Base-by-base conservation (phyloP, 306 rosid species). In the Fagus crenata region DNA sequence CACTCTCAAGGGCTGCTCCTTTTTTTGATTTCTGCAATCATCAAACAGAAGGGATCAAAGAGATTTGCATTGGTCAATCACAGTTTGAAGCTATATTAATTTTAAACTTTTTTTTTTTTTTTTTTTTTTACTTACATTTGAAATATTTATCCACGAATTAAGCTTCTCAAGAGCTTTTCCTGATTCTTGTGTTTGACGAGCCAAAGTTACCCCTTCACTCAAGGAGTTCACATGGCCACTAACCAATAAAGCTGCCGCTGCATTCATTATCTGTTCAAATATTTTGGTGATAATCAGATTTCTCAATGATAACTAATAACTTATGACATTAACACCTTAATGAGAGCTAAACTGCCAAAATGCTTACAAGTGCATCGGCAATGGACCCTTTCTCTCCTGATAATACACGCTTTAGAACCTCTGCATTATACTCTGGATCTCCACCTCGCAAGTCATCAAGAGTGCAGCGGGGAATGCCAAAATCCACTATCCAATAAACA, bases 341-440 rank as follows among this genome's bases (percentile, higher is more conserved):
- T 41, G 54, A 69, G 71, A 77, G 65, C 18, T 12, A 49, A 72
- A 65, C 71, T 17, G 71, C 49, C 32, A 39, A 61, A 71, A 35
- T 58, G 87, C 99, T 76, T 83, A 96, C 99, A 49, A 96, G 70
- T 80, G 99, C 96, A 89, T 96, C 90, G 28, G 99, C 99, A 71
- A 88, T 71, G 49, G 88, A 79, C 75, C 99, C 93, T 61, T 74
- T 86, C 83, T 96, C 96, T 41, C 99, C 99, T 2, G 91, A 92
- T 54, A 96, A 77, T 68, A 96, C 91, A 36, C 93, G 93, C 75
- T 77, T 90, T 81, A 96, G 41, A 49, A 65, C 86, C 71, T 82
- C 88, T 33, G 98, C 92, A 51, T 92, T 96, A 82, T 88, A 92
- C 73, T 84, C 83, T 1, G 98, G 90, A 49, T 43, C 96, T 68